Base-by-base conservation (phyloP, 345 rosid species). In the Salix viminalis region DNA sequence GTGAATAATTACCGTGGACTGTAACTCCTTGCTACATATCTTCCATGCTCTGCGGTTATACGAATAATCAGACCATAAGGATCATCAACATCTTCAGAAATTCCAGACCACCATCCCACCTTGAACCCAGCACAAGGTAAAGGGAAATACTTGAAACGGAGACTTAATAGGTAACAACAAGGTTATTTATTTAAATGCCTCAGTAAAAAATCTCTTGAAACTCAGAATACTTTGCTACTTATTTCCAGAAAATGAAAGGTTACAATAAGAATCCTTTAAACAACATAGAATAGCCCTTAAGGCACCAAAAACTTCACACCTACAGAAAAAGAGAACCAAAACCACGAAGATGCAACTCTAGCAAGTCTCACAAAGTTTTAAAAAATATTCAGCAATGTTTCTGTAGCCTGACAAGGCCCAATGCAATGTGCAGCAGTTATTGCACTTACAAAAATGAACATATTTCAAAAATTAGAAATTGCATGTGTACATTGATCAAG, bases 31-130 rank as follows among this genome's bases (percentile, higher is more conserved):
- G 75, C 80, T 23, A 77, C 76, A 65, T 71, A 71, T 77, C 76
- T 90, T 79, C 97, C 99, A 86, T 95, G 96, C 85, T 95, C 99
- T 18, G 99, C 92, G 79, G 97, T 95, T 73, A 95, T 89, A 62
- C 84, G 88, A 77, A 95, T 86, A 80, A 95, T 89, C 75, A 95
- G 82, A 81, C 99, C 99, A 70, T 86, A 87, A 70, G 99, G 97
- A 85, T 91, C 92, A 44, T 87, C 84, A 75, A 71, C 86, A 88
- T 91, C 93, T 72, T 90, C 88, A 1, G 99, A 89, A 65, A 88
- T 82, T 52, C 99, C 99, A 52, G 97, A 87, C 97, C 99, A 95
- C 99, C 99, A 95, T 69, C 99, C 99, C 79, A 95, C 90, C 99
- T 95, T 64, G 36, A 81, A 81, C 32, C 77, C 71, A 79, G 37